Base-by-base conservation (phyloP, 257 asterid genomes). In the Vinca minor region DNA sequence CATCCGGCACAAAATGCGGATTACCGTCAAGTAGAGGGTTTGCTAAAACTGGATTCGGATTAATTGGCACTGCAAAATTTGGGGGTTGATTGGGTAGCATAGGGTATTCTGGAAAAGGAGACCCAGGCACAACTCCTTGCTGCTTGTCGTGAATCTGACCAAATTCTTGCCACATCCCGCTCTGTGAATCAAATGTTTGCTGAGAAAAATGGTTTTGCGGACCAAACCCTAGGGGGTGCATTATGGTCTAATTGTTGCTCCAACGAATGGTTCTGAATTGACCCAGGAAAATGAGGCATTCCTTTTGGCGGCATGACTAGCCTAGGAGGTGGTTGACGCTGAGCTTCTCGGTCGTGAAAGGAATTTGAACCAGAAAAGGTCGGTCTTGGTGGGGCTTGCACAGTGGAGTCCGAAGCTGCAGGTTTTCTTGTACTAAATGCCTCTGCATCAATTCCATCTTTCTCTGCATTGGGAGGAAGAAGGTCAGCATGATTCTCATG, bases 401-500 rank as follows among this genome's bases (percentile, higher is more conserved):
- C 95, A 18, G 97, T 85, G 67, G 96, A 77, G 17, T 93, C 99
- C 0, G 97, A 93, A 61, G 82, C n/a, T n/a, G n/a, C n/a, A n/a
- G n/a, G n/a, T n/a, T n/a, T n/a, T n/a, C n/a, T n/a, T n/a, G n/a
- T n/a, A 79, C 83, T 83, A 50, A 76, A 76, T 47, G 81, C 87
- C 68, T 89, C 97, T 12, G 83, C 76, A 62, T 81, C 88, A 55
- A 84, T 82, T 55, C 84, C 91, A 68, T 87, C 93, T 31, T 73
- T 81, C 42, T 80, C 95, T 68, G 73, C 78, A 44, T 35, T 69
- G 25, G 81, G 83, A 55, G 73, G 76, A 62, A 85, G 79, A 38
- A 93, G 91, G 74, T 89, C 90, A 29, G 78, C 74, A 71, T 89
- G 96, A 47, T 46, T 74, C 71, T 63, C 81, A 31, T 76, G 73